Base-by-base conservation (phyloP, 805 yeast genomes). In the Monosporozyma solicola region DNA sequence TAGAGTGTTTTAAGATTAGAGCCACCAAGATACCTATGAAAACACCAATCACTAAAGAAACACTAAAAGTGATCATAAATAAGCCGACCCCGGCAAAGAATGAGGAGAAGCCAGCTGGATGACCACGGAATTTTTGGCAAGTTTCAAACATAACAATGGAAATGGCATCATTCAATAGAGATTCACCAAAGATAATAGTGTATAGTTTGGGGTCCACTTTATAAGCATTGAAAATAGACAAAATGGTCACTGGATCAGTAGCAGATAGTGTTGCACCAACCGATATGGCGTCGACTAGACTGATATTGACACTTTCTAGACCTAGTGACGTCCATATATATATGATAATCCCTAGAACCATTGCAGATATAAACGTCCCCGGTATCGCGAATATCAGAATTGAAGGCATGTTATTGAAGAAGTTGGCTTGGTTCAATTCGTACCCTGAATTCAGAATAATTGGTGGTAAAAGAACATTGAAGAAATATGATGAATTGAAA, bases 121-220 rank as follows among this genome's bases (percentile, higher is more conserved):
- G 84, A 47, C 96, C 98, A 62, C 91, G 95, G 69, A 94, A 89
- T 71, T 90, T 88, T 69, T 90, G 97, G 65, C 97, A 91, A 0
- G 99, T 94, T 72, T 94, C 99, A 73, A 94, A 94, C 96, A 94
- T 92, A 61, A 94, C 99, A 67, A 94, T 94, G 59, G 97, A 90
- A 55, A 94, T 95, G 39, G 99, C 99, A 73, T 94, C 99, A 67
- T 94, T 94, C 57, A 94, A 74, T 54, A 94, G 74, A 3, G 97
- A 87, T 71, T 94, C 99, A 49, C 99, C 99, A 68, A 94, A 92
- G 57, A 94, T 95, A 57, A 94, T 90, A 27, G 99, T 95, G 73
- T 95, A 94, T 48, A 94, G 75, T 69, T 95, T 94, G 10, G 99
- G 99, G 69, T 94, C 99, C 37, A 94, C 99, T 70, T 92, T 91